Conservation (phyloP, 23 red algal genomes). For the Gracilaria gracilis region DNA sequence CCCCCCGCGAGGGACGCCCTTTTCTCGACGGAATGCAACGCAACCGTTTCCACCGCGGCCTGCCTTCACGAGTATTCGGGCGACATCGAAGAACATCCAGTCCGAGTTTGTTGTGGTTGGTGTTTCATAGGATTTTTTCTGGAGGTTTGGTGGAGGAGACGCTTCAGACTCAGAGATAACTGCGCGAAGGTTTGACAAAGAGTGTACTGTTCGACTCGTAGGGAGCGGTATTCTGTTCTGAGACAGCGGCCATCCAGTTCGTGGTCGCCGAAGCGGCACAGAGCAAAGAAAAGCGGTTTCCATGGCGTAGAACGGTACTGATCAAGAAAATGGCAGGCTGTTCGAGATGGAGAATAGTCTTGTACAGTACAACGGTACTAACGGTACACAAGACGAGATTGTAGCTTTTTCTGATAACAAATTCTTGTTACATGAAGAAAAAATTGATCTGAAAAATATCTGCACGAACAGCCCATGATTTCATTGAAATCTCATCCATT, state of each 20-base stretch:
- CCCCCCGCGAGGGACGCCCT: conserved; percentile 84
- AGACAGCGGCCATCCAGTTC: background rate
- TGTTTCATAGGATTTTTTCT: background rate
- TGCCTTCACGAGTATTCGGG: conserved; percentile 81
- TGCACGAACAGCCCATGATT: too few species aligned
- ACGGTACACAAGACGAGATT: too few species aligned
- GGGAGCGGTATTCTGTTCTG: background rate
- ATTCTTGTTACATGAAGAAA: too few species aligned
- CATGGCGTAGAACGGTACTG: background rate
- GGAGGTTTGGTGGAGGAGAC: background rate
- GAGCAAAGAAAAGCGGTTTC: background rate
- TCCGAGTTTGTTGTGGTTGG: conserved; percentile 66
- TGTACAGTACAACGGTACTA: too few species aligned
- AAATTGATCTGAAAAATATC: too few species aligned
- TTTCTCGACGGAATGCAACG: conserved; percentile 94
- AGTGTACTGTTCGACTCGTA: background rate
- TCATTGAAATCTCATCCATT: too few species aligned
- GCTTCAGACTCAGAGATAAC: background rate
- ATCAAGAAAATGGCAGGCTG: too few species aligned
- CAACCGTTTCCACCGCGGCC: conserved; percentile 90
- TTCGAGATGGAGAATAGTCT: too few species aligned
- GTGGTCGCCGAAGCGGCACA: background rate
- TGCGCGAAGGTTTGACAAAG: background rate
- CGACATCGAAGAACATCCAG: conserved; percentile 88
- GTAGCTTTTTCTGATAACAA: too few species aligned